These are phyloP conservation scores for Ophiostoma sp. DNA, from an alignment of 2,329 filamentous ascomycete genomes.

Conservation along the genomic window DNA sequence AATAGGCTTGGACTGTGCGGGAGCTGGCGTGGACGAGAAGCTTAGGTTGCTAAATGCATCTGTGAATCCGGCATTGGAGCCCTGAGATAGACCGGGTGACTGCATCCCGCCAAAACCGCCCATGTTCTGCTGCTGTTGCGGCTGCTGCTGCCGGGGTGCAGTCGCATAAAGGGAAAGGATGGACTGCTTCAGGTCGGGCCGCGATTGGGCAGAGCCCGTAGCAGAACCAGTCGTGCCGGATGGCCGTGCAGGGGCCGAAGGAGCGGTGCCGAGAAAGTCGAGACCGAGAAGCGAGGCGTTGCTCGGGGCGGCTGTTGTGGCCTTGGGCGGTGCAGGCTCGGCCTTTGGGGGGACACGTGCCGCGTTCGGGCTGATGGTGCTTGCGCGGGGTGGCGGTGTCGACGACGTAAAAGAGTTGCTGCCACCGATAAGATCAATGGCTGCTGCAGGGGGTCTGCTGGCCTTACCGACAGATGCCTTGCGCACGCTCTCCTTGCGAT, in stretches of 20 bases:
- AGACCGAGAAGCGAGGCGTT: constrained; percentile 79
- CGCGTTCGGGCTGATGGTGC: constrained; percentile 63
- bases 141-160: constrained; percentile 62
- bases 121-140: constrained; percentile 49
- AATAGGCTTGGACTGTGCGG: constrained; percentile 28
- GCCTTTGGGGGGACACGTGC: constrained; percentile 54
- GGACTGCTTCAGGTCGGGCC: constrained; percentile 93
- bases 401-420: constrained; percentile 44
- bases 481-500: constrained; percentile 55
- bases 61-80: constrained; percentile 35
- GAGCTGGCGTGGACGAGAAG: constrained; percentile 39
- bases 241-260: constrained; percentile 69
- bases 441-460: constrained; percentile 32
- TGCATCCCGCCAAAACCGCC: constrained; percentile 62
- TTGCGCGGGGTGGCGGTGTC: constrained; percentile 60
- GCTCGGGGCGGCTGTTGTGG: constrained; percentile 38
- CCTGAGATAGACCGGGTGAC: constrained; percentile 28
- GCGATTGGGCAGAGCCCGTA: constrained; percentile 60
- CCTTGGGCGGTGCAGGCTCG: constrained; percentile 61
- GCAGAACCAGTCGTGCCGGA: constrained; percentile 62
- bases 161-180: constrained; percentile 93
- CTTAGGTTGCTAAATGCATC: constrained; percentile 39
- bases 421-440: constrained; percentile 72
- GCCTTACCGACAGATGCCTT: constrained; percentile 51
- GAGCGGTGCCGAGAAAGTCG: constrained; percentile 77